phyloP scores from a whole-genome alignment of 73 alveolate species.

The Paramecium tetraurelia region DNA sequence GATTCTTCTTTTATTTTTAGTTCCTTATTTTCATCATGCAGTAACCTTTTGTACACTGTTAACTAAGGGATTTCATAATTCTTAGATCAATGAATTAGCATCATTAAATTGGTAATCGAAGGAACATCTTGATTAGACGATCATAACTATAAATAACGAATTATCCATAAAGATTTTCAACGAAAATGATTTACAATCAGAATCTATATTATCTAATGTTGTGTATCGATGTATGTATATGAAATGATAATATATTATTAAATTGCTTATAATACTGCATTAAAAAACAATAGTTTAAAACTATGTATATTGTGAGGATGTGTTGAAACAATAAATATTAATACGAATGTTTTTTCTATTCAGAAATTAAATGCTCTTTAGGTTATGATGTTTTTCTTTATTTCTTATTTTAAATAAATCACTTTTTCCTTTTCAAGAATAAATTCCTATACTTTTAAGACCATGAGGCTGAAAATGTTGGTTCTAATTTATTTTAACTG shows the following conservation, averaged over 20 bases:
- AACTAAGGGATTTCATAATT: background rate
- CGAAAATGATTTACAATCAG: background rate
- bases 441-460: background rate
- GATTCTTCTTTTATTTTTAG: background rate
- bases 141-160: background rate
- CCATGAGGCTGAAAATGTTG: background rate
- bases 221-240: background rate
- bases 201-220: background rate
- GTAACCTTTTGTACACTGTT: background rate
- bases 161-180: background rate
- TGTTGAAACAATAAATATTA: background rate
- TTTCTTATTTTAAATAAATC: constrained; percentile 5
- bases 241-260: background rate
- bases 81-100: background rate
- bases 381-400: background rate
- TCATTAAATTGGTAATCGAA: background rate
- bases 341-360: background rate
- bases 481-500: background rate
- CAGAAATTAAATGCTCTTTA: background rate
- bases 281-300: background rate
- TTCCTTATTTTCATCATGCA: background rate
- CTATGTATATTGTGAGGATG: background rate
- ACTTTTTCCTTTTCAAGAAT: background rate
- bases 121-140: background rate
- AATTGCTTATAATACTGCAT: background rate